Base-by-base conservation (phyloP, 371 early-diverging fungal species). In the Mortierella sp. region DNA sequence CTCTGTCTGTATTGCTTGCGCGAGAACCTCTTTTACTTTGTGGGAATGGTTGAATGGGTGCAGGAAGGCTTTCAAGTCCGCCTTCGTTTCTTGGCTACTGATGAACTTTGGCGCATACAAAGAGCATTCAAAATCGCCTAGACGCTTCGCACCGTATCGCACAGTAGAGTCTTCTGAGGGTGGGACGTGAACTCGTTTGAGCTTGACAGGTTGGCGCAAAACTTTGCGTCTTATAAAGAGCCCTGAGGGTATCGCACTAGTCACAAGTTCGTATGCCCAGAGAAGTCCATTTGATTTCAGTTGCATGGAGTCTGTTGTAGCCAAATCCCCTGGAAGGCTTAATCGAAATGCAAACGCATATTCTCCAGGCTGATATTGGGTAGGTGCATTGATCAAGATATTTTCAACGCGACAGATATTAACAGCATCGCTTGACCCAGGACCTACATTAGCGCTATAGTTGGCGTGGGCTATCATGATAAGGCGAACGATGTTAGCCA, bases 31-130 rank as follows among this genome's bases (percentile, higher is more conserved):
- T 40, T 72, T 72, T 40, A 80, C 73, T 20, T 55, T 16, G 32
- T 66, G 51, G 1, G 69, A 32, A 2, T n/a, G 26, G 22, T 4
- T 52, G 59, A 61, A 43, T 2, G 80, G 73, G 35, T 75, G 81
- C 32, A 75, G 28, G 45, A 49, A 69, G 62, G 72, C 54, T 1
- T 58, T 64, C 20, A 69, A 45, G 0, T 43, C 54, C 12, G 74
- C 16, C 20, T 43, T 66, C 4, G 40, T 63, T 11, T 70, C 67
- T 5, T 32, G 20, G 10, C 37, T 47, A 66, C 59, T 57, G 6
- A 79, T 24, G 55, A 74, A 60, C 47, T 74, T 79, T n/a, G 79
- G 79, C 9, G 61, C 71, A 57, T 64, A 70, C 37, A 79, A 49
- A 3, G 72, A 70, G 62, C 79, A 79, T 22, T 81, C 81, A 40